Percentiles rank a stretch among this genome's conserved stretches.
phyloP scores from a whole-genome alignment of 495 filamentous ascomycete species.

The Glutinoglossum americanum region DNA sequence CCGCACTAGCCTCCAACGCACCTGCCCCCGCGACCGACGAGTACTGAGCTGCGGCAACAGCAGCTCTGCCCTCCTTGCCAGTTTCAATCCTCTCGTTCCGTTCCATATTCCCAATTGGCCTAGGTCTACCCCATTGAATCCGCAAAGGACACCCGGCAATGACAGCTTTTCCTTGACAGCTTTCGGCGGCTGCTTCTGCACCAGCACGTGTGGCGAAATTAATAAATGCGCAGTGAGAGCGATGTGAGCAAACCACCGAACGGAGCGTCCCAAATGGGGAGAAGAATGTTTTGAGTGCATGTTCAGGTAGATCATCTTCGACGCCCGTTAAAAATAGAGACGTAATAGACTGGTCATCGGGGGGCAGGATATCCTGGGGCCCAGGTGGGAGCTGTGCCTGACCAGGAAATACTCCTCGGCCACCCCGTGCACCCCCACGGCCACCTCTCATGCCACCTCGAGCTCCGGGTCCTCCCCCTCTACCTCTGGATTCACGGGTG shows the following conservation, averaged over 20 bases:
- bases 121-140: constrained; percentile 80
- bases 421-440: constrained; percentile 23
- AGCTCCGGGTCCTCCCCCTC: constrained; percentile 27
- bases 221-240: constrained; percentile 88
- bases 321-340: constrained; percentile 88
- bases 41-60: constrained; percentile 14
- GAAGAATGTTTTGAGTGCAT: constrained; percentile 79
- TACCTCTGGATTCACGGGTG: constrained; percentile 31
- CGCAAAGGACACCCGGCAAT: constrained; percentile 67
- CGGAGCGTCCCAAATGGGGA: constrained; percentile 67
- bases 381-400: constrained; percentile 55
- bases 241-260: constrained; percentile 82
- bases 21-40: neutral
- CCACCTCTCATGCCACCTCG: constrained; percentile 26
- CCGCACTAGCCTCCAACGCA: constrained; percentile 14
- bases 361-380: constrained; percentile 64
- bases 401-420: constrained; percentile 36
- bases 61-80: constrained; percentile 48
- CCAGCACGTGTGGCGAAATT: constrained; percentile 68
- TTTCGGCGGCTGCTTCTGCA: constrained; percentile 64
- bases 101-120: constrained; percentile 73
- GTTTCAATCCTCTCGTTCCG: constrained; percentile 55
- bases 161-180: constrained; percentile 72
- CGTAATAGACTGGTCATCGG: constrained; percentile 60
- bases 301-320: constrained; percentile 87